Evolutionary conservation across 192 early-diverging fungal genomes (phyloP), one percentile per base, ranked within the genome.

Genomic region (Coemansia sp.): DNA sequence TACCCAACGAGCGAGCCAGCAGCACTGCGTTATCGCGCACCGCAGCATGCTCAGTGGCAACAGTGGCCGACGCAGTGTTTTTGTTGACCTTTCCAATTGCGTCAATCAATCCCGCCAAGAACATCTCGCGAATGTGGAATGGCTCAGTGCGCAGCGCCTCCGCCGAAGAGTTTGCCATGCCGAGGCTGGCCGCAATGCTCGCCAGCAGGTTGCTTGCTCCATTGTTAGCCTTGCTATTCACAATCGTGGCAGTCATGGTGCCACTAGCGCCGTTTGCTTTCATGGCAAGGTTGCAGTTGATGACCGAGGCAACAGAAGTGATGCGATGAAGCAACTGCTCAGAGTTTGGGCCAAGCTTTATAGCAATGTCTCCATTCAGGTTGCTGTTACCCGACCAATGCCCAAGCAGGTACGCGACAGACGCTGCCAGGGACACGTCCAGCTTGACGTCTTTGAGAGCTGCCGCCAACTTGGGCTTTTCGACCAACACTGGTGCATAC

Each of bases 41-140:
- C 17, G 36, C 23, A 5, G 37, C 19, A 5, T 34, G 18, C 30
- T 22, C 6, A 1, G 51, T 34, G 25, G 9, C 25, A 15, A 57
- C 13, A 4, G 42, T 51, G 11, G 38, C 53, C 1, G 50, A 8
- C 3, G 6, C 10, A 15, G 19, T 23, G 4, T 18, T 29, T 29
- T 50, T 13, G 18, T 25, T 41, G 13, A 57, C 30, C 0, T 26
- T 10, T 9, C 70, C 63, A 17, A 39, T 31, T 14, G 70, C 51
- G 17, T 74, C 71, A 19, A 68, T 26, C 18, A 74, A 46, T 0
- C 71, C 71, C 1, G 71, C 71, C 40, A 74, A 35, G 13, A 74
- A 63, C 18, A 57, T 51, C 65, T 74, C 71, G 29, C 71, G 71
- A 3, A 63, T 46, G 23, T 26, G 51, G n/a, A 47, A 15, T 5